Base-by-base conservation (phyloP, 352 stramenopile genomes). In the Phytophthora pistaciae region DNA sequence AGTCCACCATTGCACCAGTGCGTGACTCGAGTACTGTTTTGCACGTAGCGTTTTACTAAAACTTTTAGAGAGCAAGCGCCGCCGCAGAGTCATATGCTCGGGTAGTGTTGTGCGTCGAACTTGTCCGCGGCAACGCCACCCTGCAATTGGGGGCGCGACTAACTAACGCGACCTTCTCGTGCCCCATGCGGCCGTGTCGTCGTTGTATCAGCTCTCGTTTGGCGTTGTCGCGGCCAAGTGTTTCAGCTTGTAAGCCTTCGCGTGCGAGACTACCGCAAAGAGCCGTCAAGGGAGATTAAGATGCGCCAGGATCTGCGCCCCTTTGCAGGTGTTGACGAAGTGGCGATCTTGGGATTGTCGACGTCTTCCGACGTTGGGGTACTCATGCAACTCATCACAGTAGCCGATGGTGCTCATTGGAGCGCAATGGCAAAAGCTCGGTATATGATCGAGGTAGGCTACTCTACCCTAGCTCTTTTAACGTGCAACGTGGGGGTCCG, bases 221-320 rank as follows among this genome's bases (percentile, higher is more conserved):
- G 21, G 50, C 48, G 62, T 57, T 52, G 49, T 60, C 55, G 21
- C 60, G 64, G 59, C 56, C 69, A 73, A 72, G 64, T 63, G 69
- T 72, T 72, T 67, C 11, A 7, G 25, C 50, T 40, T 67, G 58
- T 29, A 64, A 64, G 46, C 42, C 6, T 27, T 49, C n/a, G 42
- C 10, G 20, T 60, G 63, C 68, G 56, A 60, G 49, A 57, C 66
- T 23, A 36, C n/a, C 23, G 16, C n/a, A 27, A 63, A 46, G 27
- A 27, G 53, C 61, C 42, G 42, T 36, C 61, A 56, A 27, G 10
- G 46, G 46, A 10, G 29, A 59, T 59, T 46, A 59, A 59, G 53
- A 58, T 58, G 16, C 7, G 53, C 25, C 14, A 11, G 49, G 49
- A 56, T 56, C 49, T n/a, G 49, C 49, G 23, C 20, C 49, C 49